These are phyloP conservation scores for Rhizopogon salebrosus DNA, from an alignment of 768 basidiomycete species.

Conservation along the genomic window DNA sequence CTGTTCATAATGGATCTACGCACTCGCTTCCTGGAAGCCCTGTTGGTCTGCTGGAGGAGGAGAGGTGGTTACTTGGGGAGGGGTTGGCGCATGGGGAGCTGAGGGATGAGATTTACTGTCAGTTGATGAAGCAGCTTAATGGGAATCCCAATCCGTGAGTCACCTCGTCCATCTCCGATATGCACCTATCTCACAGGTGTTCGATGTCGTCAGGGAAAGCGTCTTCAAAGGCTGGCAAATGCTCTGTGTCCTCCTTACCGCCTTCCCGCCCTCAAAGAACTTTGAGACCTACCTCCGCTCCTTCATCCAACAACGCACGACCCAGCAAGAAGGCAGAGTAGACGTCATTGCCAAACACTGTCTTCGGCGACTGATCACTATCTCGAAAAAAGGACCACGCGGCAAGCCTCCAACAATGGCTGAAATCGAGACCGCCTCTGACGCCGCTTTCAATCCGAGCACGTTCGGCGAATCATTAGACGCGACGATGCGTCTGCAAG, in stretches of 20 bases:
- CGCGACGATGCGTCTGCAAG: constrained; percentile 77
- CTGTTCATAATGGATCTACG: constrained; percentile 38
- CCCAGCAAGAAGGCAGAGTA: constrained; percentile 67
- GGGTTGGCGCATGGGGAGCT: constrained; percentile 79
- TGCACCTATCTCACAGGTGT: background rate
- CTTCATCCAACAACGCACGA: constrained; percentile 71
- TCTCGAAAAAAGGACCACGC: constrained; percentile 80
- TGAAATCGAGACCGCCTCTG: constrained; percentile 93
- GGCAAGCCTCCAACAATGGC: constrained; percentile 76
- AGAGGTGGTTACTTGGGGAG: constrained; percentile 79
- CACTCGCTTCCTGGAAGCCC: constrained; percentile 39
- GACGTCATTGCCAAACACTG: constrained; percentile 92
- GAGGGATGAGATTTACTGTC: constrained; percentile 91
- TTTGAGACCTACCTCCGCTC: constrained; percentile 79
- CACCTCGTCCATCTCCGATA: background rate
- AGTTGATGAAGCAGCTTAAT: constrained; percentile 86
- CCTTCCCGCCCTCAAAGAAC: constrained; percentile 91
- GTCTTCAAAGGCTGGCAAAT: constrained; percentile 91
- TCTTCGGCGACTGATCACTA: constrained; percentile 65
- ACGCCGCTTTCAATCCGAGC: constrained; percentile 92
- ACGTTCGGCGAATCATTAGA: constrained; percentile 91
- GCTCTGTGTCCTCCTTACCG: constrained; percentile 82
- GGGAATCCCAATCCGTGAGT: constrained; percentile 76
- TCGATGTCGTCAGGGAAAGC: constrained; percentile 74
- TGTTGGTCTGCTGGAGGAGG: constrained; percentile 66